Conservation (phyloP, 2,329 filamentous ascomycete species). For the Orbilia brochopaga region DNA sequence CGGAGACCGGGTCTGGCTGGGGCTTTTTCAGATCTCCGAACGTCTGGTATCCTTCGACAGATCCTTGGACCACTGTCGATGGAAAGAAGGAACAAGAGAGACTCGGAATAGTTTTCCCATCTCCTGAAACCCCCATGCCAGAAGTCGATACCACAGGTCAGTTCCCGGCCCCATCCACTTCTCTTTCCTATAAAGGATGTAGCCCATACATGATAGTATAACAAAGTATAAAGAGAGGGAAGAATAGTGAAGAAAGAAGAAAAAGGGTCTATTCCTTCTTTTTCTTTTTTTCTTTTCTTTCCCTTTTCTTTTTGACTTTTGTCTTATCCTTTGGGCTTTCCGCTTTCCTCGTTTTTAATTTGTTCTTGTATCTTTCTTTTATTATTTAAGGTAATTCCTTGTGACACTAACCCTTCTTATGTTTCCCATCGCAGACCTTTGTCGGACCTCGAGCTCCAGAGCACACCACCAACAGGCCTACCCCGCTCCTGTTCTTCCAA, state of each 20-base stretch:
- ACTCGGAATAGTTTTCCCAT: slow-evolving; percentile 44
- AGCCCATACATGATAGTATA: slow-evolving; percentile 8
- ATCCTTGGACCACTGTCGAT: slow-evolving; percentile 36
- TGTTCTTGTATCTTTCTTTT: slow-evolving; percentile 6
- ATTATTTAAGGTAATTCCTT: slow-evolving; percentile 5
- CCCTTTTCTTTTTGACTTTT: too few species aligned
- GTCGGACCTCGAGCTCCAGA: slow-evolving; percentile 23
- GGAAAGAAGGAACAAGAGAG: slow-evolving; percentile 45
- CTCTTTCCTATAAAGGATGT: slow-evolving; percentile 5
- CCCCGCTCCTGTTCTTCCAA: slow-evolving; percentile 49
- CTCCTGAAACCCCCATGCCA: slow-evolving; percentile 43
- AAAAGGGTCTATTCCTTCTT: too few species aligned
- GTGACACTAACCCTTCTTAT: slow-evolving; percentile 35
- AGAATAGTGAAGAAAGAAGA: too few species aligned
- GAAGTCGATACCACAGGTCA: slow-evolving; percentile 35
- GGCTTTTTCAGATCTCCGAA: slow-evolving; percentile 49
- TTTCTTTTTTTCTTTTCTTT: too few species aligned
- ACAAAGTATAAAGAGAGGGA: slow-evolving; percentile 2
- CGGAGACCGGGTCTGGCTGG: slow-evolving; percentile 45
- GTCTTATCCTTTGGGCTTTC: too few species aligned
- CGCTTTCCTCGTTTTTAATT: too few species aligned
- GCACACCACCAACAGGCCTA: slow-evolving; percentile 35
- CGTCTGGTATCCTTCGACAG: slow-evolving; percentile 47
- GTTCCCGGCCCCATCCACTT: slow-evolving; percentile 13
- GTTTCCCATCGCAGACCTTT: slow-evolving; percentile 28